Evolutionary conservation across 1,139 yeast species (phyloP), one percentile per base, ranked within the genome.

Genomic region (Suhomyces guaymorum): DNA sequence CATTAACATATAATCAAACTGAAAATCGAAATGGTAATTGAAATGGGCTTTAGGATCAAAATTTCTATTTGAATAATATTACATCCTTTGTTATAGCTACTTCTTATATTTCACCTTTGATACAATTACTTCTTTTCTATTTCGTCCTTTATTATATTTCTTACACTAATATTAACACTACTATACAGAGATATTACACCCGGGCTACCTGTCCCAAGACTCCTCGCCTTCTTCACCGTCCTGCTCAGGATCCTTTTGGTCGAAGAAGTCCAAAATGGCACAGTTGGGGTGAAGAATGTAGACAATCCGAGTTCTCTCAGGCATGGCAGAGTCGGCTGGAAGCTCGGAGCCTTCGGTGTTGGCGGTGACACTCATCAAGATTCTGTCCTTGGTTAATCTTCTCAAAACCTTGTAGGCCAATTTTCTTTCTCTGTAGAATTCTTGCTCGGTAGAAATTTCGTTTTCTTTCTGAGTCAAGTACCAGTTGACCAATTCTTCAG

Each of bases 211-310:
- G 5, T 17, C 19, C 6, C 2, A 15, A 7, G 18, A 16, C 12
- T 28, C 29, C 11, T 30, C 36, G 7, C 18, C 37, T 14, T 38
- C 33, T n/a, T 28, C 32, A 8, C 15, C 26, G 7, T 33, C 37
- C 17, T 31, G 33, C 15, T 35, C 42, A 12, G 30, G 30, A 20
- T 33, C 26, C 25, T 33, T 35, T 14, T 28, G 69, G 44, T 70
- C 75, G 48, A 70, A 70, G 52, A 69, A 70, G 43, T 82, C 92
- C 46, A 82, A 70, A 41, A 84, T 78, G 13, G 88, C 83, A 64
- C 90, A 85, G 58, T 92, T 90, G 35, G 97, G 97, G 66, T 92
- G 97, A 41, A 89, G 69, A 24, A 88, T 88, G 54, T 83, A 88
- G 23, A 82, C 64, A 14, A 54, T 54, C 38, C 48, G 55, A 24